phyloP scores from a whole-genome alignment of 2,329 filamentous ascomycete species.

The Pseudomassariella vexata region DNA sequence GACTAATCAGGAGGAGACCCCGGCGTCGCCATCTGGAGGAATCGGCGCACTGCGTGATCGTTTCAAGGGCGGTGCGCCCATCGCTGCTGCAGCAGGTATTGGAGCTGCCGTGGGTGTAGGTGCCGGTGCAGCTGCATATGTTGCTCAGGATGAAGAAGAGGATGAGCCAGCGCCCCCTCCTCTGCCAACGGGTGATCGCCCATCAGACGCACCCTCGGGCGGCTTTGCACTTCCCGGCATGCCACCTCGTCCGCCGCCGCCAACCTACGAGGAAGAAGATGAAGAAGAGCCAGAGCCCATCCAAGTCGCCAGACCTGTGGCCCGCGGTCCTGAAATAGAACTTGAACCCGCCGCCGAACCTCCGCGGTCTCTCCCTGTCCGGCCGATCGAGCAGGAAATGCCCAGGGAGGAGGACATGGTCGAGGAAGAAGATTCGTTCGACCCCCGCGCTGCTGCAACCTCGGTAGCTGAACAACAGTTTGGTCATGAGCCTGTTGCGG shows the following conservation, averaged over 20 bases:
- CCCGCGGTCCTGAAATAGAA: constrained; percentile 52
- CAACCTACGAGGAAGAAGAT: constrained; percentile 52
- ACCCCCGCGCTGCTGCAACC: constrained; percentile 54
- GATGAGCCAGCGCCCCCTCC: constrained; percentile 54
- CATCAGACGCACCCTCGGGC: constrained; percentile 48
- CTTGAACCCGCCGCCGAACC: constrained; percentile 45
- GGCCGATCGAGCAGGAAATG: constrained; percentile 55
- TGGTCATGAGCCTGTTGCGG: constrained; percentile 29
- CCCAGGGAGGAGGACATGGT: constrained; percentile 59
- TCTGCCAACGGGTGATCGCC: constrained; percentile 56
- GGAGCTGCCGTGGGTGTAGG: constrained; percentile 12
- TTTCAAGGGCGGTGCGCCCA: constrained; percentile 57
- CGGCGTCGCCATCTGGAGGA: constrained; percentile 54
- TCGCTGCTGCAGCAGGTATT: constrained; percentile 23
- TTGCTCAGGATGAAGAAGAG: constrained; percentile 33
- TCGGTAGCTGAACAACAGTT: constrained; percentile 45
- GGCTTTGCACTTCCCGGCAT: constrained; percentile 77
- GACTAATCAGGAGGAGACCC: constrained; percentile 34
- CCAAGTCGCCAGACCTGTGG: constrained; percentile 79
- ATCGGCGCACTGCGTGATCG: constrained; percentile 74
- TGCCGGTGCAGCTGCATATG: constrained; percentile 21
- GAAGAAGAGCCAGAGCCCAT: constrained; percentile 58
- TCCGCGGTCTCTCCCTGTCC: constrained; percentile 56
- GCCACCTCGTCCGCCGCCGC: constrained; percentile 52
- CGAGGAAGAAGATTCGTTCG: constrained; percentile 58